These are phyloP conservation scores for Aspergillus bertholletiae DNA, from an alignment of 495 filamentous ascomycete genomes.

Conservation along the genomic window DNA sequence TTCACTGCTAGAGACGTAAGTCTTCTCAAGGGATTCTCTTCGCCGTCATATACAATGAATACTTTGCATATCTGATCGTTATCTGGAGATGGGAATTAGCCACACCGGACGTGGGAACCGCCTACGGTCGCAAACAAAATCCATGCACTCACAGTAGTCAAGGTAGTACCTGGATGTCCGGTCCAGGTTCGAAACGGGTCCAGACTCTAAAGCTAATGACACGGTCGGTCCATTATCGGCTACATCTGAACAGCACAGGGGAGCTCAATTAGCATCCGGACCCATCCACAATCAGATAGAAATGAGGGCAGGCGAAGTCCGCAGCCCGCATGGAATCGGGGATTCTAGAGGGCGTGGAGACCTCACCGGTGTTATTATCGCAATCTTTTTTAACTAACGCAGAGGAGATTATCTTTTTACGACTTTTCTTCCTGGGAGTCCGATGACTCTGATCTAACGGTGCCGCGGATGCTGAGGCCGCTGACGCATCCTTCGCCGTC, in stretches of 20 bases:
- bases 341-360: background rate
- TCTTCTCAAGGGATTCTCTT: constrained; percentile 50
- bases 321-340: no score
- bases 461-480: background rate
- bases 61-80: constrained; percentile 47
- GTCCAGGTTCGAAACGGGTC: constrained; percentile 25
- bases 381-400: background rate
- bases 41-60: constrained; percentile 48
- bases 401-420: background rate
- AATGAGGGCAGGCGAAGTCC: no score
- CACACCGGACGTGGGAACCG: background rate
- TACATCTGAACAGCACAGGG: background rate
- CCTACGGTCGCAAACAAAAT: background rate
- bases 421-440: background rate
- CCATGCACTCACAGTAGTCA: constrained; percentile 34
- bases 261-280: background rate
- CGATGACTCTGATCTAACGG: background rate
- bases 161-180: constrained; percentile 32
- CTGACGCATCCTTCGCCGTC: constrained; percentile 15
- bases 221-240: background rate
- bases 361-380: background rate
- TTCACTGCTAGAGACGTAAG: constrained; percentile 42
- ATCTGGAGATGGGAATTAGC: constrained; percentile 26
- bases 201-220: constrained; percentile 7
- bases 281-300: no score